Percentiles rank a stretch among this genome's conserved stretches.
phyloP scores from a whole-genome alignment of 306 rosid genomes.

The Rubus idaeus region DNA sequence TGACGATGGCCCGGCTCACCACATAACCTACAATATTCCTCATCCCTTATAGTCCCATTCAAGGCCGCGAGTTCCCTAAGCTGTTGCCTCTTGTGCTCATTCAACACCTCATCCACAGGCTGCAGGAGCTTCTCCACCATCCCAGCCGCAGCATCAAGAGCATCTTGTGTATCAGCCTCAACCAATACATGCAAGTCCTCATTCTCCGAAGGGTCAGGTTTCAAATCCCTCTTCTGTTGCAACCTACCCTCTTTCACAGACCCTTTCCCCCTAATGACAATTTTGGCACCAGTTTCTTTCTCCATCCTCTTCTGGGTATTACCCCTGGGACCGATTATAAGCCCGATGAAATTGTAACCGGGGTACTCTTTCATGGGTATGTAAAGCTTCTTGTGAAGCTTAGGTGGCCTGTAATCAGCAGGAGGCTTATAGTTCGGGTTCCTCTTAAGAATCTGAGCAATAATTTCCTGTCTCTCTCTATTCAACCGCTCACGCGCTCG shows the following conservation, averaged over 20 bases:
- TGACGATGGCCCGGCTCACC: conserved; percentile 98
- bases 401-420: conserved; percentile 92
- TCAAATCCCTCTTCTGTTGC: conserved; percentile 94
- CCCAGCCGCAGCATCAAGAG: conserved; percentile 95
- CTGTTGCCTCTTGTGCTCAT: conserved; percentile 98
- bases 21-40: conserved; percentile 89
- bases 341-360: conserved; percentile 92
- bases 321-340: conserved; percentile 94
- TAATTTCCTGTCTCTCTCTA: conserved; percentile 89
- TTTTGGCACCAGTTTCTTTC: conserved; percentile 94
- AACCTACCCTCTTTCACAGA: conserved; percentile 92
- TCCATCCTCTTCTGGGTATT: conserved; percentile 99
- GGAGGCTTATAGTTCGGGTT: conserved; percentile 98
- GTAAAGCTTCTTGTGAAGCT: conserved; percentile 98
- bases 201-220: conserved; percentile 88
- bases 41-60: conserved; percentile 97
- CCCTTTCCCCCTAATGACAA: conserved; percentile 94
- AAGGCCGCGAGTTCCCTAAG: conserved; percentile 94
- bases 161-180: conserved; percentile 87
- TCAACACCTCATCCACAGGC: conserved; percentile 96
- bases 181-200: conserved; percentile 97
- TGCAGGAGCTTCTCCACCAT: conserved; percentile 99
- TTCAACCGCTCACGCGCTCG: conserved; percentile 92
- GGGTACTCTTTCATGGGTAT: conserved; percentile 98
- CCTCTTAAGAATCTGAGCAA: conserved; percentile 83